Evolutionary conservation across 192 early-diverging fungal species (phyloP), one percentile per base, ranked within the genome.

Genomic region (Entomortierella lignicola): DNA sequence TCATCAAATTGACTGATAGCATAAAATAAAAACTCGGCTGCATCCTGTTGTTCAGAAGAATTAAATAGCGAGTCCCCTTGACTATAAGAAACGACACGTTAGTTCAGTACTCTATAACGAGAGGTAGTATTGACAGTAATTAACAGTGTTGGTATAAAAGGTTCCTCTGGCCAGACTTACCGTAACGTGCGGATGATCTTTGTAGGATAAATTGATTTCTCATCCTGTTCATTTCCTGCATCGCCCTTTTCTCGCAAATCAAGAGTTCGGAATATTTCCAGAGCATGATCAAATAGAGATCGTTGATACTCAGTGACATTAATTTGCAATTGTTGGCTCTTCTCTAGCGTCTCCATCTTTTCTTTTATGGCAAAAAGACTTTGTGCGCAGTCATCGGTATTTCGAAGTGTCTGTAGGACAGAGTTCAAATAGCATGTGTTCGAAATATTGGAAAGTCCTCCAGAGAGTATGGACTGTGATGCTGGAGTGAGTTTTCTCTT

Each of bases 341-440:
- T 23, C 31, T 65, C 75, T 3, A 66, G 17, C 11, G 17, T 20
- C 8, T 11, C 1, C 17, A 79, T 70, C 56, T 60, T 64, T 15
- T 60, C 51, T 30, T 66, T 56, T 8, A 79, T 79, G 1, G 21
- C 39, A 29, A 61, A 66, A 0, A 79, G 25, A 12, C 44, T 32
- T 0, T 70, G 55, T 1, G 55, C 43, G 29, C 75, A 79, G 2
- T 43, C 62, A n/a, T 25, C 23, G 2, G 63, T 70, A 34, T 79
- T 79, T 23, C 75, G 43, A 2, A 79, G 47, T 0, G 57, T 27
- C 26, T 79, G 75, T 7, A 79, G 34, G 42, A 79, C 68, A 2
- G 75, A 79, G 37, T 79, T 79, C 2, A 79, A 55, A 53, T 79
- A 79, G 32, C 75, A 79, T 11, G 68, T 79, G 47, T 79, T 79